Conservation (phyloP, 352 stramenopile species). For the Phytophthora boehmeriae region DNA sequence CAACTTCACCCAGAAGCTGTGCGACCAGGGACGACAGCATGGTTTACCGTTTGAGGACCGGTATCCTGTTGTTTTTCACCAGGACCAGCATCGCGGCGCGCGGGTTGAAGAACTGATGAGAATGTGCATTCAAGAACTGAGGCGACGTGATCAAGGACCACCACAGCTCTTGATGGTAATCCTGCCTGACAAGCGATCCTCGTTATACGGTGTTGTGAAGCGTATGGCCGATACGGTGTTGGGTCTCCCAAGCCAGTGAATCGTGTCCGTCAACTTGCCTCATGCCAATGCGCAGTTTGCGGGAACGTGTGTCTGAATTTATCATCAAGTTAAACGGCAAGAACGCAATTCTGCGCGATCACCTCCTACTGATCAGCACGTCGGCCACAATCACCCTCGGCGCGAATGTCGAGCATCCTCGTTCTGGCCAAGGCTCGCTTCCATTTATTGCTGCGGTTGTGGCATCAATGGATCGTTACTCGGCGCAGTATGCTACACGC, state of each 20-base stretch:
- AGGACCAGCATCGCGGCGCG: constrained; percentile 22
- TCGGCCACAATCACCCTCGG: too few species aligned
- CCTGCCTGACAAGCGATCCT: background rate
- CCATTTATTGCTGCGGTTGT: background rate
- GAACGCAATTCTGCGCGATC: too few species aligned
- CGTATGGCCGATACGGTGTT: background rate
- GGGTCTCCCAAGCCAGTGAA: too few species aligned
- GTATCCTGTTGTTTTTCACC: constrained; percentile 37
- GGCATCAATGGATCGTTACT: background rate
- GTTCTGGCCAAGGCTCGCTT: too few species aligned
- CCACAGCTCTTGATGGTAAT: constrained; percentile 4
- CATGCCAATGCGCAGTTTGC: too few species aligned
- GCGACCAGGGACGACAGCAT: constrained; percentile 21
- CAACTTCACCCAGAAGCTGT: constrained; percentile 41
- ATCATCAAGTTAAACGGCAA: too few species aligned
- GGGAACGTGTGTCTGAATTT: background rate
- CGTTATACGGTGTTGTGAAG: background rate
- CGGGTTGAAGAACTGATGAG: constrained; percentile 53
- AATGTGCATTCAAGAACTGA: too few species aligned
- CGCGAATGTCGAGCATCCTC: too few species aligned
- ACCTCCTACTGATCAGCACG: too few species aligned
- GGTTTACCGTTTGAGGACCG: constrained; percentile 37
- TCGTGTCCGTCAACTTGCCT: background rate
- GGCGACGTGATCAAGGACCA: background rate
- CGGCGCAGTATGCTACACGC: constrained; percentile 33